Evolutionary conservation across 108 stramenopile genomes (phyloP).

Genomic region (Cyclotella distinguenda): DNA sequence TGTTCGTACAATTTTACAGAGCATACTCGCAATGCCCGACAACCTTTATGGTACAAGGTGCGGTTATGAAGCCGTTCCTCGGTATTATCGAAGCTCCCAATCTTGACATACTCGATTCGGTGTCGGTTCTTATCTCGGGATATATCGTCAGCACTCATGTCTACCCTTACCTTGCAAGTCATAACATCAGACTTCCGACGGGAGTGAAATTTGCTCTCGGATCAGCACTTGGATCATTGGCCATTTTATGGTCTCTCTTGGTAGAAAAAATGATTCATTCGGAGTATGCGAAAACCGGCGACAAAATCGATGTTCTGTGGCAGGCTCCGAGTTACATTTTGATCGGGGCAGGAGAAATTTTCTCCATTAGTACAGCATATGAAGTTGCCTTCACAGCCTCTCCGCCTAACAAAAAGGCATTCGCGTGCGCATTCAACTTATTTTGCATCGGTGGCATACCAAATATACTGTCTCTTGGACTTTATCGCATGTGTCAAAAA

Average conservation of each 20-base stretch:
- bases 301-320: constrained; percentile 69
- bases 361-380: constrained; percentile 75
- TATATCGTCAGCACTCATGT: constrained; percentile 59
- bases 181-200: constrained; percentile 69
- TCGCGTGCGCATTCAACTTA: constrained; percentile 79
- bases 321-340: constrained; percentile 74
- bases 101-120: constrained; percentile 67
- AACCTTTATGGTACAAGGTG: constrained; percentile 79
- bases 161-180: constrained; percentile 63
- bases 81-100: constrained; percentile 76
- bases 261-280: constrained; percentile 73
- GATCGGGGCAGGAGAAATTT: constrained; percentile 85
- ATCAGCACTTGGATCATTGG: constrained; percentile 55
- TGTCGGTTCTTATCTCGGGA: constrained; percentile 63
- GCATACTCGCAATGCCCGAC: constrained; percentile 86
- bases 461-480: constrained; percentile 63
- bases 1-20: background rate
- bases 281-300: constrained; percentile 51
- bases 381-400: constrained; percentile 83
- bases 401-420: constrained; percentile 69
- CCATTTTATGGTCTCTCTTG: constrained; percentile 72
- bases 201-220: constrained; percentile 84
- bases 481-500: constrained; percentile 53
- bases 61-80: constrained; percentile 71
- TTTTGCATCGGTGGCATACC: constrained; percentile 82